These are phyloP conservation scores for Penicillium bovifimosum DNA, from an alignment of 495 filamentous ascomycete species.

Conservation along the genomic window DNA sequence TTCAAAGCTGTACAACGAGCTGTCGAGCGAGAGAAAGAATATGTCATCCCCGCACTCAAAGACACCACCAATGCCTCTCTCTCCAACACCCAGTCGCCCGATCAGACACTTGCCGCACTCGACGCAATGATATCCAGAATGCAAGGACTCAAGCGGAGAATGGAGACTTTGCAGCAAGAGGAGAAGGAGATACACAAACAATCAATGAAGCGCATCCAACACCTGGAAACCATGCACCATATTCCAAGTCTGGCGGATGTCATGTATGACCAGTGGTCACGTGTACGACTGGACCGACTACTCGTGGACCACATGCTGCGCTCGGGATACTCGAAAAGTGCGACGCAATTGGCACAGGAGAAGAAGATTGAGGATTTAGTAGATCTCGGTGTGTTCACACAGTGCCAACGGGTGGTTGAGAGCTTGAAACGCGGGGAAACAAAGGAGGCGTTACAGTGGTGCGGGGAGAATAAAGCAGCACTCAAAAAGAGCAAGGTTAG, in stretches of 20 bases:
- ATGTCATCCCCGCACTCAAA: slow-evolving; percentile 63
- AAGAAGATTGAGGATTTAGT: slow-evolving; percentile 73
- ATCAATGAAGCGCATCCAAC: slow-evolving; percentile 66
- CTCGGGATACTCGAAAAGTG: slow-evolving; percentile 75
- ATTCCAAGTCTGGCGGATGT: slow-evolving; percentile 84
- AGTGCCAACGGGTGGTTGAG: slow-evolving; percentile 69
- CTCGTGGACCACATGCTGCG: slow-evolving; percentile 87
- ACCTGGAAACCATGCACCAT: slow-evolving; percentile 71
- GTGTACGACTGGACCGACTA: slow-evolving; percentile 71
- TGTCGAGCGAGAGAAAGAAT: slow-evolving; percentile 71
- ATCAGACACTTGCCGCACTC: slow-evolving; percentile 68
- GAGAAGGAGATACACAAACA: slow-evolving; percentile 69
- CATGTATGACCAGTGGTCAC: slow-evolving; percentile 88
- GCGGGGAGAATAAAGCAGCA: slow-evolving; percentile 81
- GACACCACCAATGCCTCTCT: slow-evolving; percentile 62
- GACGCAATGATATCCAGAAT: slow-evolving; percentile 80
- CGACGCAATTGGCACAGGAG: slow-evolving; percentile 63
- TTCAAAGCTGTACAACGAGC: slow-evolving; percentile 81
- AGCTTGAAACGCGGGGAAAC: slow-evolving; percentile 66
- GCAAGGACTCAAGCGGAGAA: slow-evolving; percentile 81
- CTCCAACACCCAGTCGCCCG: slow-evolving; percentile 51
- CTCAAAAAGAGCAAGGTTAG: slow-evolving; percentile 77
- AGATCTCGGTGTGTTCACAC: slow-evolving; percentile 82
- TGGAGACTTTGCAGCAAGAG: slow-evolving; percentile 69
- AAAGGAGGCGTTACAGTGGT: slow-evolving; percentile 80